Evolutionary conservation across 768 basidiomycete genomes (phyloP), one percentile per base, ranked within the genome.

Genomic region (Sarcodon aspratus): DNA sequence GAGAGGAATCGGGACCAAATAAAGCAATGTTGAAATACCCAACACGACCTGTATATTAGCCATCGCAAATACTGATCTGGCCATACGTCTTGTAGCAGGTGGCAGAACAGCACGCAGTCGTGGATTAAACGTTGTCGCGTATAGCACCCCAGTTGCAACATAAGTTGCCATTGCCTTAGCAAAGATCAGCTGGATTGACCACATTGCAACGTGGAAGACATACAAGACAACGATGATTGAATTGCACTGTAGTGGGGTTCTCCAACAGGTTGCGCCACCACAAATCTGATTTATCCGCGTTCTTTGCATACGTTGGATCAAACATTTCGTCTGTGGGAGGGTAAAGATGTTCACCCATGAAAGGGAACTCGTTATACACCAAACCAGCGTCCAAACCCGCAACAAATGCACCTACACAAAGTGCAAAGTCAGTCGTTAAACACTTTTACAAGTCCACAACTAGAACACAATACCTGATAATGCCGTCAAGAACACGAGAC

Each of bases 181-280:
- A 36, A 44, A 50, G 15, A 18, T 52, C 45, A 55, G 44, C 50
- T 32, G 15, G 35, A 17, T 44, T 12, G 13, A 35, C 17, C 21
- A 44, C n/a, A n/a, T 49, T 36, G 8, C 35, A 34, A 1, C 40
- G 42, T 42, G 11, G 44, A 27, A 47, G 8, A 72, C 88, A 65
- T 58, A 87, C 94, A 46, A 99, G 76, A 45, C 94, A 69, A 17
- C 96, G 84, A 65, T 99, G 96, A 60, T 99, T 80, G 58, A 98
- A 98, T 62, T 99, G 96, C 7, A 94, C 94, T 0, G 95, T 96
- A 8, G 88, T 93, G 7, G 96, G 96, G 59, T 99, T 99, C 68
- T 99, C 96, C 53, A 96, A 80, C 46, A 98, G 70, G 63, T 97
- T 98, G 51, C 96, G 73, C 91, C 92, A 95, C 85, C 86, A 94